A percentile compares a stretch with the other conserved stretches of the same genome.
These are phyloP conservation scores for Penicillium cataractarum DNA, from an alignment of 495 filamentous ascomycete species.

Conservation along the genomic window DNA sequence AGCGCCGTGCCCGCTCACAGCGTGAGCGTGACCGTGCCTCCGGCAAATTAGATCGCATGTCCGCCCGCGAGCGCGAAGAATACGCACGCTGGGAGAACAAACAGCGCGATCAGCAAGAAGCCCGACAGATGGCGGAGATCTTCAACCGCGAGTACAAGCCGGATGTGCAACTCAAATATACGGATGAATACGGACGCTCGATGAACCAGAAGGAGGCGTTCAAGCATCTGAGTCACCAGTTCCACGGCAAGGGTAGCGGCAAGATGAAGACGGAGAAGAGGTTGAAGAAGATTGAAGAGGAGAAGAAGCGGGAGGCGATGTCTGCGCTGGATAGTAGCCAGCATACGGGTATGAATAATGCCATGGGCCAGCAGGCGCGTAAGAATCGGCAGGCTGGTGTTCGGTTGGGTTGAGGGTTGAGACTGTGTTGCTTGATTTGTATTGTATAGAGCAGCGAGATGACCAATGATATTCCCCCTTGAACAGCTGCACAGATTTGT, in stretches of 20 bases:
- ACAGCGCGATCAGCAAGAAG: slow-evolving; percentile 78
- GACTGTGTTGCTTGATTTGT: background rate
- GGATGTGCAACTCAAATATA: slow-evolving; percentile 84
- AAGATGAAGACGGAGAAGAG: slow-evolving; percentile 98
- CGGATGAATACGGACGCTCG: slow-evolving; percentile 80
- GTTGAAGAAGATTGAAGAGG: slow-evolving; percentile 95
- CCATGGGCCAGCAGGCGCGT: slow-evolving; percentile 70
- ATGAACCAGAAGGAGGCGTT: slow-evolving; percentile 97
- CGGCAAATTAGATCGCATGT: slow-evolving; percentile 84
- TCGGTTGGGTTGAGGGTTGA: slow-evolving; percentile 61
- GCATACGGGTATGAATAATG: slow-evolving; percentile 80
- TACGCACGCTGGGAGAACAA: slow-evolving; percentile 85
- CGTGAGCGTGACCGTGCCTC: slow-evolving; percentile 84
- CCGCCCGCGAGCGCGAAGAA: slow-evolving; percentile 86
- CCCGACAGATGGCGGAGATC: slow-evolving; percentile 76
- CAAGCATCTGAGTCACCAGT: slow-evolving; percentile 91
- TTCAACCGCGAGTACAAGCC: slow-evolving; percentile 90
- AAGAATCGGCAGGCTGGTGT: slow-evolving; percentile 91
- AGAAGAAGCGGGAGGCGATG: slow-evolving; percentile 83
- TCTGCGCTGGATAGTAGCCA: slow-evolving; percentile 80
- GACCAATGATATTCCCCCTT: slow-evolving; percentile 19
- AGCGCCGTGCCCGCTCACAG: slow-evolving; percentile 76
- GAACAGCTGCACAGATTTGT: background rate
- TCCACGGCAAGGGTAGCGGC: slow-evolving; percentile 96
- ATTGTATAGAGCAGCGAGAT: slow-evolving; percentile 22